Conservation (phyloP, 129 eudicot species). For the Tagetes erecta region DNA sequence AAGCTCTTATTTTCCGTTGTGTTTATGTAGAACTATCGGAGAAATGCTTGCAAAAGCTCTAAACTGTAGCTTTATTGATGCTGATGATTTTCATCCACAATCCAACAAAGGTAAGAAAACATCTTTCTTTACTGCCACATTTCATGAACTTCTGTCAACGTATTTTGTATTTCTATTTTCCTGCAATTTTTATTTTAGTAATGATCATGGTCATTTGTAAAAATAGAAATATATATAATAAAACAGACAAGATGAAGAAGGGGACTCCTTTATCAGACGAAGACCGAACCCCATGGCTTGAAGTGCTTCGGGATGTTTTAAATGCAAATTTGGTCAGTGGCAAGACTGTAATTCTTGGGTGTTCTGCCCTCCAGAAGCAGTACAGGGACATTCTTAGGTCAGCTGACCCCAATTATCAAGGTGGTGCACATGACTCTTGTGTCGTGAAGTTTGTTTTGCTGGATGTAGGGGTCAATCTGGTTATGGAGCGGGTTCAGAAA, state of each 20-base stretch:
- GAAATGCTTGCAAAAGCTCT: conserved; percentile 58
- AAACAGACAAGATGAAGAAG: conserved; percentile 77
- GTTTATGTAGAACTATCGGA: conserved; percentile 66
- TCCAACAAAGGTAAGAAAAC: conserved; percentile 74
- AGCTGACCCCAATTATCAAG: conserved; percentile 57
- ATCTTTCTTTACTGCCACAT: background rate
- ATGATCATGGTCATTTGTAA: conserved; percentile 27
- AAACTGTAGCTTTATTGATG: conserved; percentile 69
- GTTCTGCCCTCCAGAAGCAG: conserved; percentile 69
- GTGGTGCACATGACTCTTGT: conserved; percentile 22
- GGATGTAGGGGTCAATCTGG: conserved; percentile 56
- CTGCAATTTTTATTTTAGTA: conserved; percentile 10
- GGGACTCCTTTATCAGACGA: conserved; percentile 83
- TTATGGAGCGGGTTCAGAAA: conserved; percentile 59
- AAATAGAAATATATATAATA: conserved; percentile 10
- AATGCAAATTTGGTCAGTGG: conserved; percentile 36
- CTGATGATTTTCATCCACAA: conserved; percentile 87
- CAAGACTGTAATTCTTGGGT: conserved; percentile 61
- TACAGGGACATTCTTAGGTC: conserved; percentile 83
- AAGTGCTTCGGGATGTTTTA: conserved; percentile 54
- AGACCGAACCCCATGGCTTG: conserved; percentile 89
- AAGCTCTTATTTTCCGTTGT: background rate
- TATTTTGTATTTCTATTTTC: background rate
- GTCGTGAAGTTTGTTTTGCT: conserved; percentile 74
- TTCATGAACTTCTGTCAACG: background rate